Evolutionary conservation across 345 rosid species (phyloP).

Genomic region (Iberis pinnata): DNA sequence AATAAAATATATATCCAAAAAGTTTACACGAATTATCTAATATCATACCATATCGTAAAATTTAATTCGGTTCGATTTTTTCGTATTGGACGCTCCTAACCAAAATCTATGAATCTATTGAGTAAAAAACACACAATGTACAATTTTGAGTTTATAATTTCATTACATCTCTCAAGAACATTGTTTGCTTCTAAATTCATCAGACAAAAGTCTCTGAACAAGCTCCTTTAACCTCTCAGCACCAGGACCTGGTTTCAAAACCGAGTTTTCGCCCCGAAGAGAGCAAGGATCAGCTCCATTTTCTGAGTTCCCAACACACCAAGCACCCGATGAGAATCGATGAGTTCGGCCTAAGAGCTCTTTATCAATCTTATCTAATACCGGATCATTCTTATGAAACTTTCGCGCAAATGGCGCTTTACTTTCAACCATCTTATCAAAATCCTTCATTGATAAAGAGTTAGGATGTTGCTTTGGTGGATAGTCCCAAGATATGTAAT

Average conservation of each 20-base stretch:
- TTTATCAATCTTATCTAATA: constrained; percentile 73
- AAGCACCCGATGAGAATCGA: constrained; percentile 59
- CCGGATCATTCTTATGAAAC: constrained; percentile 52
- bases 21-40: too few relatives aligned
- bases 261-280: constrained; percentile 28
- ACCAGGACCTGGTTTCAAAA: constrained; percentile 63
- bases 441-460: constrained; percentile 59
- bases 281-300: constrained; percentile 16
- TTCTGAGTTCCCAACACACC: constrained; percentile 39
- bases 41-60: too few relatives aligned
- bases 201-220: constrained; percentile 43
- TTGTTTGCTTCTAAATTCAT: constrained; percentile 44
- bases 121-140: constrained; percentile 24
- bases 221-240: constrained; percentile 58
- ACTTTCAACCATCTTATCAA: constrained; percentile 60
- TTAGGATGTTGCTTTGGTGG: constrained; percentile 94
- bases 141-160: constrained; percentile 9
- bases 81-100: too few relatives aligned
- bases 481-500: constrained; percentile 90
- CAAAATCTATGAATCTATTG: constrained; percentile 14
- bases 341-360: constrained; percentile 53
- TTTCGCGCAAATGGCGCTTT: constrained; percentile 81
- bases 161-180: constrained; percentile 40
- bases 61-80: too few relatives aligned
- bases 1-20: too few relatives aligned